phyloP scores from a whole-genome alignment of 768 basidiomycete genomes.

The Suillus americanus region DNA sequence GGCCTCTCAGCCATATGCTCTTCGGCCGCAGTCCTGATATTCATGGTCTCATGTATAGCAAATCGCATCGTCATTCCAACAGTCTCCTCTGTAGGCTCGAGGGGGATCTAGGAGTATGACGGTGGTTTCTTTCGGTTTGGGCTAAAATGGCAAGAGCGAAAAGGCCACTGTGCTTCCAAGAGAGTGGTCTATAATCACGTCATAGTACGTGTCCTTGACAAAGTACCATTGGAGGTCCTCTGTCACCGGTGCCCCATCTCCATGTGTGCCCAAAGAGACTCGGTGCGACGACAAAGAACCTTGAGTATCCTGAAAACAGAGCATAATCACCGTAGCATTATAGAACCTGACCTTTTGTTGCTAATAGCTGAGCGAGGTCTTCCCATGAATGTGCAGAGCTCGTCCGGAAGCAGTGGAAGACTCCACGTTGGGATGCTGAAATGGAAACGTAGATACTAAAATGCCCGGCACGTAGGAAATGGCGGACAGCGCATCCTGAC shows the following conservation, averaged over 20 bases:
- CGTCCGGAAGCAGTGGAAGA: too few relatives aligned
- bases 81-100: not conserved
- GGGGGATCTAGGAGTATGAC: conserved; percentile 8
- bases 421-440: too few relatives aligned
- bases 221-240: conserved; percentile 16
- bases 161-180: not conserved
- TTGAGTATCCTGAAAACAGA: conserved; percentile 1
- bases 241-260: conserved; percentile 6
- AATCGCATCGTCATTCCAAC: not conserved
- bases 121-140: conserved; percentile 6
- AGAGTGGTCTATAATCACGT: too few relatives aligned
- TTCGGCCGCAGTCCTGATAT: conserved; percentile 4
- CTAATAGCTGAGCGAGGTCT: too few relatives aligned
- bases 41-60: not conserved
- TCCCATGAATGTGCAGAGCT: too few relatives aligned
- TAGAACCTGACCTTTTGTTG: not conserved
- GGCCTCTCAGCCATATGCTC: conserved; percentile 10
- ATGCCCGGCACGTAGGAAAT: too few relatives aligned
- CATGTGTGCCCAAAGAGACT: conserved; percentile 15
- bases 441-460: too few relatives aligned
- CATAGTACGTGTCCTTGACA: not conserved
- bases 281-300: conserved; percentile 18
- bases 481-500: too few relatives aligned
- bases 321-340: not conserved
- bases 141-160: conserved; percentile 15